A percentile compares a stretch with the other conserved stretches of the same genome.
Evolutionary conservation across 2,329 filamentous ascomycete species (phyloP).

Genomic region (Arthrobotrys entomopaga): DNA sequence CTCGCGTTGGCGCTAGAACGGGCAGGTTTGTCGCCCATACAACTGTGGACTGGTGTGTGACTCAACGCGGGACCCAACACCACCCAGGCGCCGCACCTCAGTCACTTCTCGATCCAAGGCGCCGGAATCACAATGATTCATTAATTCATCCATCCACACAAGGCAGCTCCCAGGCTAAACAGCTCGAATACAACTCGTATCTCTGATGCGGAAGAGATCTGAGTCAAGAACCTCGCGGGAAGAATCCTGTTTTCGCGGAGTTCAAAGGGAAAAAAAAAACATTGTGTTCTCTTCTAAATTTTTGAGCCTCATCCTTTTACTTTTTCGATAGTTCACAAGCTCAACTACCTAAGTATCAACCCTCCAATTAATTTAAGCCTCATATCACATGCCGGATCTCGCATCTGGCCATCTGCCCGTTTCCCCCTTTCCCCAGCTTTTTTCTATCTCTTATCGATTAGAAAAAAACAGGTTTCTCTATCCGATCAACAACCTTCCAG

Average conservation of each 20-base stretch:
- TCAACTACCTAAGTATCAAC: not conserved
- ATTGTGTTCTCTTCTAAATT: not conserved
- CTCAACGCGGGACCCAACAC: slow-evolving; percentile 25
- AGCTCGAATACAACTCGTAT: not conserved
- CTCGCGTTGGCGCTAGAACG: not conserved
- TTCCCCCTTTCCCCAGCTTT: not conserved
- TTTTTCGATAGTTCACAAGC: not conserved
- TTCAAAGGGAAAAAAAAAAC: not conserved
- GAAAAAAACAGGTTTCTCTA: slow-evolving; percentile 5
- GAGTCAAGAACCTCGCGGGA: slow-evolving; percentile 14
- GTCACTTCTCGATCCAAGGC: slow-evolving; percentile 22
- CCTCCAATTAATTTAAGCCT: not conserved
- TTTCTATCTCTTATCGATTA: slow-evolving; percentile 24
- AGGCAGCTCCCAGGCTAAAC: slow-evolving; percentile 43
- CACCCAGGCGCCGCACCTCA: not conserved
- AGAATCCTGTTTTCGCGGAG: slow-evolving; percentile 16
- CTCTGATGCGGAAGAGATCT: no score
- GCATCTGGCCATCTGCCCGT: slow-evolving; percentile 4
- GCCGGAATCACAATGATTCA: slow-evolving; percentile 42
- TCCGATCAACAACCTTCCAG: no score
- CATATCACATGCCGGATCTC: slow-evolving; percentile 28
- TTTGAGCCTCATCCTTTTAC: slow-evolving; percentile 13
- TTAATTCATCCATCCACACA: slow-evolving; percentile 38
- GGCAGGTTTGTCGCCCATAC: slow-evolving; percentile 45
- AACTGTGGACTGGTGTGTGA: slow-evolving; percentile 12